Conservation (phyloP, 208 protist genomes). For the Phytomonas sp. region DNA sequence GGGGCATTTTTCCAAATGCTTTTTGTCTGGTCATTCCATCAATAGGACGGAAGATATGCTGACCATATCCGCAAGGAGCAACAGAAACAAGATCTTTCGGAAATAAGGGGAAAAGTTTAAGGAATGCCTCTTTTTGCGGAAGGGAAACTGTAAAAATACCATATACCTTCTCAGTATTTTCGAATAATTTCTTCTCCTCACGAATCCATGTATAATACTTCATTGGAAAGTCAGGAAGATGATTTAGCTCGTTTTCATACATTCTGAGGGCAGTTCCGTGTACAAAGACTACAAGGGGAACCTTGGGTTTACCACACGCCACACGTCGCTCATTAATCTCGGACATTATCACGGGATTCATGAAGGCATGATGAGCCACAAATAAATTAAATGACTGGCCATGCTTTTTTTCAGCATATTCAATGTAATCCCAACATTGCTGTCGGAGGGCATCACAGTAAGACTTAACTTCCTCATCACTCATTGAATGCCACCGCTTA, state of each 20-base stretch:
- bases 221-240: slow-evolving; percentile 62
- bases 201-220: slow-evolving; percentile 71
- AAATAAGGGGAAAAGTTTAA: slow-evolving; percentile 46
- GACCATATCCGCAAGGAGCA: slow-evolving; percentile 62
- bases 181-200: slow-evolving; percentile 42
- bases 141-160: slow-evolving; percentile 61
- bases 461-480: slow-evolving; percentile 35
- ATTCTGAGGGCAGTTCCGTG: slow-evolving; percentile 75
- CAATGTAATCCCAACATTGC: slow-evolving; percentile 48
- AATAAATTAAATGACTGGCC: slow-evolving; percentile 46
- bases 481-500: slow-evolving; percentile 73
- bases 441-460: slow-evolving; percentile 46
- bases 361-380: slow-evolving; percentile 68
- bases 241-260: slow-evolving; percentile 70
- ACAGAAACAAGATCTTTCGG: slow-evolving; percentile 50
- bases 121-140: slow-evolving; percentile 55
- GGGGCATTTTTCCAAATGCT: slow-evolving; percentile 42
- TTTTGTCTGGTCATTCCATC: slow-evolving; percentile 48
- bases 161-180: slow-evolving; percentile 30
- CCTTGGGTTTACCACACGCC: slow-evolving; percentile 25
- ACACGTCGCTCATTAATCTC: slow-evolving; percentile 46
- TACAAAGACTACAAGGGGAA: slow-evolving; percentile 60
- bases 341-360: slow-evolving; percentile 69
- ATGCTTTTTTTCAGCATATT: slow-evolving; percentile 63
- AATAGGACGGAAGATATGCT: slow-evolving; percentile 60